Evolutionary conservation across 176 grass and related monocot species (phyloP).

Genomic region (Themeda triandra): DNA sequence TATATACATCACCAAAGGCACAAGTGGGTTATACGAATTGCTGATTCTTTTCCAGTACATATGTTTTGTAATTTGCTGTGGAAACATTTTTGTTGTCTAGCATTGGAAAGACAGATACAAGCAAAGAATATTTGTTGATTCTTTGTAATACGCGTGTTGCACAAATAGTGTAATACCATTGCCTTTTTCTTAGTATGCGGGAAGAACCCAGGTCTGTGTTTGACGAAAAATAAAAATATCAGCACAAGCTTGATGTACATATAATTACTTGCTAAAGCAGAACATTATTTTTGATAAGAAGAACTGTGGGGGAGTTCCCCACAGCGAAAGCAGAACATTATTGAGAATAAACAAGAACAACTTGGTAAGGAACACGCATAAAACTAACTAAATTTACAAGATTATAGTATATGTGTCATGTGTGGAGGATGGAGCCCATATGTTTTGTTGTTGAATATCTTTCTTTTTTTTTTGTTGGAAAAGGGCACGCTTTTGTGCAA

Average conservation of each 20-base stretch:
- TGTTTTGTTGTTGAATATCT: background rate
- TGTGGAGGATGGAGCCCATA: background rate
- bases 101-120: constrained; percentile 2
- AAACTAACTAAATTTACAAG: no score
- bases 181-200: background rate
- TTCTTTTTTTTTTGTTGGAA: background rate
- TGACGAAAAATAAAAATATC: background rate
- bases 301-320: no score
- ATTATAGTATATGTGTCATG: no score
- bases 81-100: constrained; percentile 10
- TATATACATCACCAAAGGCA: background rate
- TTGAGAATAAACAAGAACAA: background rate
- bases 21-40: constrained; percentile 33
- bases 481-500: background rate
- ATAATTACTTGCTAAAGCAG: background rate
- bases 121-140: constrained; percentile 21
- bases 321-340: background rate
- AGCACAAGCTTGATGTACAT: background rate
- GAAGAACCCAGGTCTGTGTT: background rate
- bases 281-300: no score
- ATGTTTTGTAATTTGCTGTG: background rate
- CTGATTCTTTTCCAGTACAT: constrained; percentile 51
- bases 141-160: background rate
- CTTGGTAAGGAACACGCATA: background rate
- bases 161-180: background rate